Evolutionary conservation across 1,284 basidiomycete genomes (phyloP), one percentile per base, ranked within the genome.

Genomic region (Heterobasidion parviporum): DNA sequence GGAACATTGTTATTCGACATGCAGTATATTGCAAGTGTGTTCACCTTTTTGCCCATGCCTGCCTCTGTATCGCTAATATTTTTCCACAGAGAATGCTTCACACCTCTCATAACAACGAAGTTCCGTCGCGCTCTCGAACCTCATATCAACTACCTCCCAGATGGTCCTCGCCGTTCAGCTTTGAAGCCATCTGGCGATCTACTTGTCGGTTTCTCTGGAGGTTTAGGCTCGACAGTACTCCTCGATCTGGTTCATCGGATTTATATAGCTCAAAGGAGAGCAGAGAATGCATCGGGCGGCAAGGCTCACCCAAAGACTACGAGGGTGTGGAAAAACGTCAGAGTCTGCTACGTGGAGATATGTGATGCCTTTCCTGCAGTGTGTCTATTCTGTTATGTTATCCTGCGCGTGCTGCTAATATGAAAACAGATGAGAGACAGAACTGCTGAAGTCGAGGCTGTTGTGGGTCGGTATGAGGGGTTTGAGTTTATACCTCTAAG

Each of bases 1-100:
- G 87, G 36, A 87, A 82, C 54, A 71, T 91, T 43, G 82, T 89
- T 46, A 81, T 91, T 57, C 77, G 88, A 47, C 87, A 91, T 66
- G 82, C 85, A 26, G 85, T 89, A 15, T 92, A 91, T 66, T 92
- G 89, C 86, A 89, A 83, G 88, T 89, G 65, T 64, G 82, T 66
- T 38, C 46, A 47, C 33, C 44, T 44, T 45, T 48, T 45, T 44
- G 18, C 52, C 50, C 47, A 33, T 54, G 36, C 54, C 34, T 15
- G 56, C 32, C 36, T 20, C 44, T 50, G 3, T 61, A 9, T 33
- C 8, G 18, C 32, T 10, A 15, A 15, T n/a, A 50, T 15, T 12
- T 15, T 33, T 7, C 48, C 32, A 33, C 3, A 90, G 88, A 71
- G 73, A 77, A 9, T 91, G 89, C 63, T 89, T 91, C 67, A 72